Base-by-base conservation (phyloP, 2,329 filamentous ascomycete species). In the Dactylellina sp. region DNA sequence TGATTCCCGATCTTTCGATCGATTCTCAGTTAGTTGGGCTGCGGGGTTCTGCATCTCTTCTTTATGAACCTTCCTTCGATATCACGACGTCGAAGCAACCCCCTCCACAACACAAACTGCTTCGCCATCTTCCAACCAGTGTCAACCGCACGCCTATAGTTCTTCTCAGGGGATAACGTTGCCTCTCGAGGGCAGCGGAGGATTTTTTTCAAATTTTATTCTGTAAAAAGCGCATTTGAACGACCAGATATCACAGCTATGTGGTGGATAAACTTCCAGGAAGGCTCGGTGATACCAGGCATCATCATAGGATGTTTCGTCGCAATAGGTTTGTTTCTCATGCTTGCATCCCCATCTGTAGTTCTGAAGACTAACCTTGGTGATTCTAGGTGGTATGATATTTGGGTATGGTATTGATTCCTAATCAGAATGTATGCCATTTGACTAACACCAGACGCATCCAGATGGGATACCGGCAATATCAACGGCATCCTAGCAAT, bases 401-500 rank as follows among this genome's bases (percentile, higher is more conserved):
- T 74, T 74, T 50, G 70, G 70, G 70, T 74, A 66, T 44, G 53
- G 7, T 16, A 25, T 59, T 9, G 18, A 20, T 12, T 16, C 40
- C 7, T 22, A n/a, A 16, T 12, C n/a, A 25, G 24, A 2, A 1
- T 14, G 25, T n/a, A 2, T 14, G 14, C 2, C 3, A 32, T 37
- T 35, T 65, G 20, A 47, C 42, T 57, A 20, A 50, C 28, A 40
- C n/a, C 9, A n/a, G 9, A 12, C 24, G 44, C 42, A 25, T 12
- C 20, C 44, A 74, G 70, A 57, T 74, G 70, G 70, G 70, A 87
- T 77, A 87, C 86, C 1, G 86, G 86, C 55, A 87, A 85, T 1
- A 88, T 88, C 76, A 82, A 82, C 47, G 86, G 86, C 77, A 87
- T 88, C 75, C 79, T 87, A n/a, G 85, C 84, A 76, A 87, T 87